Percentiles rank a stretch among this genome's conserved stretches.
Conservation (phyloP, 495 filamentous ascomycete species). For the Bathelium albidoporum region DNA sequence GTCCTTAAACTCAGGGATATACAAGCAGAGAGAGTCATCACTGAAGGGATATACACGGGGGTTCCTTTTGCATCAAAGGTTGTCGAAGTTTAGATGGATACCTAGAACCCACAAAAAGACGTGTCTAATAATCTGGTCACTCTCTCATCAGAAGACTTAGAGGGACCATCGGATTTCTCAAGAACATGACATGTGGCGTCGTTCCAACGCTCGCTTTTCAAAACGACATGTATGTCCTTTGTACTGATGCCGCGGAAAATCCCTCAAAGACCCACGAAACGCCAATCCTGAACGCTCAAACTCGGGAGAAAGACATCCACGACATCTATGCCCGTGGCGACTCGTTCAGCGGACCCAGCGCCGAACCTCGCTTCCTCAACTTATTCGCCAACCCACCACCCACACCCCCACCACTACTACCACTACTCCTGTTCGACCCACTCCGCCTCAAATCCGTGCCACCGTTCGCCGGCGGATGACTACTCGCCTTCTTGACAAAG, state of each 20-base stretch:
- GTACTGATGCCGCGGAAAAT: background rate
- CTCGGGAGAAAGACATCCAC: background rate
- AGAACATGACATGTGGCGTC: background rate
- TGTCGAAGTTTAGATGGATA: too few species aligned
- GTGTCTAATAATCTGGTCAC: too few species aligned
- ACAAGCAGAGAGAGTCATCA: too few species aligned
- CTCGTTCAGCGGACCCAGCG: background rate
- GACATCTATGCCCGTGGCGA: background rate
- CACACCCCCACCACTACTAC: too few species aligned
- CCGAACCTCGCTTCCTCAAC: background rate
- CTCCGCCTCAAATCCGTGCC: background rate
- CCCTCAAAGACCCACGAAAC: background rate
- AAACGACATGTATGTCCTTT: background rate
- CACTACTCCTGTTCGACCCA: background rate
- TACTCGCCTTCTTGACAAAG: slow-evolving; percentile 2
- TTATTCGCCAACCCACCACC: background rate
- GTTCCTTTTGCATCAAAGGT: too few species aligned
- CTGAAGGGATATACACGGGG: too few species aligned
- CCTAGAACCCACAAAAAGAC: too few species aligned
- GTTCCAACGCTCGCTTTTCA: background rate
- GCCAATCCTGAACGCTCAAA: background rate
- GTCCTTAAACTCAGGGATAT: too few species aligned
- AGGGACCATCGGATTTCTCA: background rate
- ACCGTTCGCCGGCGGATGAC: background rate
- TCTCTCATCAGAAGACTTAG: too few species aligned